These are phyloP conservation scores for Ophiostoma novo-ulmi DNA, from an alignment of 2,329 filamentous ascomycete species.

Conservation along the genomic window DNA sequence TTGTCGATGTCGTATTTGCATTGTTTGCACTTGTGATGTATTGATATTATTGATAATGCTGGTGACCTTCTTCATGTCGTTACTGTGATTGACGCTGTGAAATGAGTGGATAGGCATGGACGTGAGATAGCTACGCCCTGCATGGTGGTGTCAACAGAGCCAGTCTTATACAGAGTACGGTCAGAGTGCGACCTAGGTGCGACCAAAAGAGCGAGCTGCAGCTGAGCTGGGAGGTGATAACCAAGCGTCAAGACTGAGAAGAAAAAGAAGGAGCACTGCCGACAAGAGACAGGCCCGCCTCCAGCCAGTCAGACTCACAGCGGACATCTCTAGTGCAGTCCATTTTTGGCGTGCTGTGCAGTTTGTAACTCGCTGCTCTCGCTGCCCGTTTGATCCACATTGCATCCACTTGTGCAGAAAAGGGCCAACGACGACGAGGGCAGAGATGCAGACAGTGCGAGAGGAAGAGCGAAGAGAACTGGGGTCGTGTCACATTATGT, in stretches of 20 bases:
- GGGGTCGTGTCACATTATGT: not conserved
- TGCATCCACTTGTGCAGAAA: constrained; percentile 12
- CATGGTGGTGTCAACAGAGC: not conserved
- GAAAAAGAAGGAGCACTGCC: not conserved
- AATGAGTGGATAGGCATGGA: not conserved
- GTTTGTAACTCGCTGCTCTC: not conserved
- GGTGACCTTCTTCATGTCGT: not conserved
- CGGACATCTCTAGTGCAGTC: not conserved
- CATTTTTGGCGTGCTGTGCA: constrained; percentile 15
- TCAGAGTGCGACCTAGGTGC: not conserved
- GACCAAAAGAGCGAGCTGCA: constrained; percentile 9
- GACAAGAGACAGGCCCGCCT: not conserved
- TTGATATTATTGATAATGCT: not conserved
- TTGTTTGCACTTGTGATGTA: not conserved
- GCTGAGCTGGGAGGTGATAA: not conserved
- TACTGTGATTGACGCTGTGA: not conserved
- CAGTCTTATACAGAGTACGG: too few relatives aligned
- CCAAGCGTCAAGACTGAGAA: too few relatives aligned
- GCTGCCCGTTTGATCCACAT: not conserved
- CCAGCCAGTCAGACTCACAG: not conserved
- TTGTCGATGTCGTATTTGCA: not conserved
- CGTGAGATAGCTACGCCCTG: not conserved
- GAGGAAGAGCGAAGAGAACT: not conserved
- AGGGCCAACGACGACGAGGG: constrained; percentile 6
- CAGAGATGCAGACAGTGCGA: not conserved